A percentile compares a stretch with the other conserved stretches of the same genome.
These are phyloP conservation scores for Nannizziopsis arthrosporioides DNA, from an alignment of 2,329 filamentous ascomycete species.

Conservation along the genomic window DNA sequence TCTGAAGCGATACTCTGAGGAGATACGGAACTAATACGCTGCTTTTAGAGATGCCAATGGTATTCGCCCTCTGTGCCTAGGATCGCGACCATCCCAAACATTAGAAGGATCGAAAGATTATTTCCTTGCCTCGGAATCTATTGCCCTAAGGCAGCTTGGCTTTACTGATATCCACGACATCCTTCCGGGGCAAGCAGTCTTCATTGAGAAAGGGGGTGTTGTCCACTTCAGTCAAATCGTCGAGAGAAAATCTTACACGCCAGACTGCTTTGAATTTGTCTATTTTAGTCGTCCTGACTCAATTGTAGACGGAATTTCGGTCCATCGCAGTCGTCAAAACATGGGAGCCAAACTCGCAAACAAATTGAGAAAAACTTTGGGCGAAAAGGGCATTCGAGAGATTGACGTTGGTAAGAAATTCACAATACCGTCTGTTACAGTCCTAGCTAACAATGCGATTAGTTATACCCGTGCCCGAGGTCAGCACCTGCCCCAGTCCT, in stretches of 20 bases:
- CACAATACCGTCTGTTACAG: too few relatives aligned
- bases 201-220: slow-evolving; percentile 63
- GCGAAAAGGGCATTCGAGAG: slow-evolving; percentile 56
- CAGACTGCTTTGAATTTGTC: slow-evolving; percentile 79
- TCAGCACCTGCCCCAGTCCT: too few relatives aligned
- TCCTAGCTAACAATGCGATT: too few relatives aligned
- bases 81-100: slow-evolving; percentile 52
- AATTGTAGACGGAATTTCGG: slow-evolving; percentile 75
- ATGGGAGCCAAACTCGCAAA: slow-evolving; percentile 77
- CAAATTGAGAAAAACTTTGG: slow-evolving; percentile 56
- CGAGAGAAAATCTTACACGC: slow-evolving; percentile 56
- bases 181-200: slow-evolving; percentile 71
- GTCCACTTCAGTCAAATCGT: slow-evolving; percentile 68
- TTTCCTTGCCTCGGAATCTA: slow-evolving; percentile 82
- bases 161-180: slow-evolving; percentile 68
- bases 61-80: slow-evolving; percentile 71
- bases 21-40: too few relatives aligned
- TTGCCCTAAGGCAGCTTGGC: slow-evolving; percentile 69
- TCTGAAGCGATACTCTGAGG: too few relatives aligned
- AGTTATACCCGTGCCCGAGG: too few relatives aligned
- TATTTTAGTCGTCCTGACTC: slow-evolving; percentile 79
- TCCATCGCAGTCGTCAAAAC: slow-evolving; percentile 69
- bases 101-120: slow-evolving; percentile 60
- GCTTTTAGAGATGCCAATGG: slow-evolving; percentile 56
- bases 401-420: slow-evolving; percentile 49